Percentiles rank a stretch among this genome's conserved stretches.
Conservation (phyloP, 2,329 filamentous ascomycete genomes). For the Botryotinia narcissicola region DNA sequence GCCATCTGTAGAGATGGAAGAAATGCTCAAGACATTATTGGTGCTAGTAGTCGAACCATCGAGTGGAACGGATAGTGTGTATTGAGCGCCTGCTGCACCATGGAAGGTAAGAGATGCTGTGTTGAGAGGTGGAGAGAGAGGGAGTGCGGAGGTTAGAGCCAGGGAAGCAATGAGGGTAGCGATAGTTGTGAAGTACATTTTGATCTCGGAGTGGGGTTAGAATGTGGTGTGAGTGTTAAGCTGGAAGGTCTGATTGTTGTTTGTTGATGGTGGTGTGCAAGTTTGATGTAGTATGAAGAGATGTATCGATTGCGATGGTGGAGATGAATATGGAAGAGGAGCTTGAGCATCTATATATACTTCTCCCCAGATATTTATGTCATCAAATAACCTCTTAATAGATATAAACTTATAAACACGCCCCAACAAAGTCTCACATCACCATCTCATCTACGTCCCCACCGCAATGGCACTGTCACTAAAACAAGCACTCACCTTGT, state of each 20-base stretch:
- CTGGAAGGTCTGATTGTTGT: not conserved
- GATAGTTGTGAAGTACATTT: slow-evolving; percentile 29
- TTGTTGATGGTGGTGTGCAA: not conserved
- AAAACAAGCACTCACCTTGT: not conserved
- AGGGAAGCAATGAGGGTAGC: slow-evolving; percentile 25
- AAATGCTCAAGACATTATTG: slow-evolving; percentile 21
- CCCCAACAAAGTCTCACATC: not conserved
- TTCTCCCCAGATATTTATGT: not conserved
- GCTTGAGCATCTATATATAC: not conserved
- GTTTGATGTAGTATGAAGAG: not conserved
- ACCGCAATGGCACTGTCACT: not conserved
- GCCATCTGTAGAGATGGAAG: slow-evolving; percentile 25
- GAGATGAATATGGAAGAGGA: not conserved
- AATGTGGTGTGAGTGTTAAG: not conserved
- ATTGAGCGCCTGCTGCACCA: slow-evolving; percentile 32
- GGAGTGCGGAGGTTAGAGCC: slow-evolving; percentile 26
- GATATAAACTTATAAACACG: too few species aligned
- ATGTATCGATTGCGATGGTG: not conserved
- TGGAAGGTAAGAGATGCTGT: slow-evolving; percentile 28
- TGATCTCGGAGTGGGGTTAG: not conserved
- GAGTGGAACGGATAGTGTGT: slow-evolving; percentile 28
- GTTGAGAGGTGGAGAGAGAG: slow-evolving; percentile 18
- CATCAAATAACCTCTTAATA: not conserved
- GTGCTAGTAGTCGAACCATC: slow-evolving; percentile 25
- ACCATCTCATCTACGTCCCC: not conserved